phyloP scores from a whole-genome alignment of 2,329 filamentous ascomycete species.

The Colletotrichum aenigma region DNA sequence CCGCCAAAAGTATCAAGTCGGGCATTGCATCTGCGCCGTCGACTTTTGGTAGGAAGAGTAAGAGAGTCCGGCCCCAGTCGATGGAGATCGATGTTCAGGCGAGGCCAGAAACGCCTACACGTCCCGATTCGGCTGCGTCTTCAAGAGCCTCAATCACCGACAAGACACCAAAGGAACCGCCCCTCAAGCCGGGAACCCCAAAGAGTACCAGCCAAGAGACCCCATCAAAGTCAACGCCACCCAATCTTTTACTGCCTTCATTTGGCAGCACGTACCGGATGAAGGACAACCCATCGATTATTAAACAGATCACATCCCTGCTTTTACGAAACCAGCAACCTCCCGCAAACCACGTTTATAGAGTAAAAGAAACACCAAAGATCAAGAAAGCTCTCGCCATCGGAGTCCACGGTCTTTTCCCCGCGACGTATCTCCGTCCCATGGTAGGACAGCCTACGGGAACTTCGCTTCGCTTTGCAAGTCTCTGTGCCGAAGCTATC shows the following conservation, averaged over 20 bases:
- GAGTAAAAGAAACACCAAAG: slow-evolving; percentile 69
- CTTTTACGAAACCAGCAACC: slow-evolving; percentile 60
- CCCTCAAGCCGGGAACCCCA: slow-evolving; percentile 8
- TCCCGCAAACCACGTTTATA: slow-evolving; percentile 72
- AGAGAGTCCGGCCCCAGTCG: slow-evolving; percentile 50
- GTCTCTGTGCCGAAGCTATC: slow-evolving; percentile 83
- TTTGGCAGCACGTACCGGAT: slow-evolving; percentile 72
- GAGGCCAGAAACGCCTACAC: slow-evolving; percentile 35
- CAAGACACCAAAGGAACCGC: slow-evolving; percentile 17
- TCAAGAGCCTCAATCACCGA: slow-evolving; percentile 25
- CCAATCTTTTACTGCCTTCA: slow-evolving; percentile 72
- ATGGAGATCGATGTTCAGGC: slow-evolving; percentile 48
- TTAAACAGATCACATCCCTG: slow-evolving; percentile 68
- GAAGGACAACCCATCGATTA: slow-evolving; percentile 70
- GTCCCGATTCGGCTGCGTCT: slow-evolving; percentile 32
- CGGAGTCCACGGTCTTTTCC: slow-evolving; percentile 93
- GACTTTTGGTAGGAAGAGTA: slow-evolving; percentile 41
- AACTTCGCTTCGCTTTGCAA: slow-evolving; percentile 92
- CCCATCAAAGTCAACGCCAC: slow-evolving; percentile 42
- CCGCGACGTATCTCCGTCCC: slow-evolving; percentile 82
- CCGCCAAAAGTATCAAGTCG: slow-evolving; percentile 24
- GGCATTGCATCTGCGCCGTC: slow-evolving; percentile 27
- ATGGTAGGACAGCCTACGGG: slow-evolving; percentile 95
- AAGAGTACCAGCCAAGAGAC: slow-evolving; percentile 38
- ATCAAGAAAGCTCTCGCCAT: slow-evolving; percentile 90